These are phyloP conservation scores for Coelastrella sp. DNA, from an alignment of 139 green algal genomes.

Conservation along the genomic window DNA sequence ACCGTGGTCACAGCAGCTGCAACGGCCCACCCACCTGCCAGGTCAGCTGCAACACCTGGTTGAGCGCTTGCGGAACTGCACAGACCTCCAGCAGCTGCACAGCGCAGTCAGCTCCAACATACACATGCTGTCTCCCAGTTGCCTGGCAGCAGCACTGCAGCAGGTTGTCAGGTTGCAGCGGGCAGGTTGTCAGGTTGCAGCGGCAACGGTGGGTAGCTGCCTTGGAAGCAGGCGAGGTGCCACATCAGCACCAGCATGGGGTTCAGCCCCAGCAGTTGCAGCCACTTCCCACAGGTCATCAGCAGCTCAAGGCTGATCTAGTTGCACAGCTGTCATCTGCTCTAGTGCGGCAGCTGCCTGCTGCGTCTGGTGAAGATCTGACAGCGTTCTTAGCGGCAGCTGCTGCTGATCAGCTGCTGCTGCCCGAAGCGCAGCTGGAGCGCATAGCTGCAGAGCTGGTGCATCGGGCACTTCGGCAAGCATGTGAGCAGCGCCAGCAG, in stretches of 20 bases:
- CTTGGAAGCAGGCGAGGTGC: not conserved
- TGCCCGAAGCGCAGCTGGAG: conserved; percentile 5
- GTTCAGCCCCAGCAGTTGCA: not conserved
- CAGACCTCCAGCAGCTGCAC: not conserved
- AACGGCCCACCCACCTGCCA: not conserved
- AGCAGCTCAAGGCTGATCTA: not conserved
- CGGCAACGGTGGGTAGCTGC: conserved; percentile 10
- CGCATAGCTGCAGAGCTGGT: conserved; percentile 5
- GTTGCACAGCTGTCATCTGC: not conserved
- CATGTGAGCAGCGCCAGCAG: conserved; percentile 16
- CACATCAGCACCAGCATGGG: too few relatives aligned
- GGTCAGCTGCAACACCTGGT: conserved; percentile 3
- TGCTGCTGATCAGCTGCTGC: not conserved
- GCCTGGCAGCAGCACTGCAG: conserved; percentile 19
- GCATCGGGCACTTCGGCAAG: conserved; percentile 10
- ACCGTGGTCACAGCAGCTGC: not conserved
- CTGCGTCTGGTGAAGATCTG: not conserved
- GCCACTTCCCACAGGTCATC: not conserved
- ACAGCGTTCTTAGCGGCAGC: conserved; percentile 23
- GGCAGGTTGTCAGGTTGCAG: not conserved
- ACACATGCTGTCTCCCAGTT: not conserved
- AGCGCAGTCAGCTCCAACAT: not conserved
- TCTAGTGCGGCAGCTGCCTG: conserved; percentile 19
- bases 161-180: conserved; percentile 6
- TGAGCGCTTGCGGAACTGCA: not conserved